phyloP scores from a whole-genome alignment of 2,329 filamentous ascomycete species.

The Colletotrichum orchidophilum region DNA sequence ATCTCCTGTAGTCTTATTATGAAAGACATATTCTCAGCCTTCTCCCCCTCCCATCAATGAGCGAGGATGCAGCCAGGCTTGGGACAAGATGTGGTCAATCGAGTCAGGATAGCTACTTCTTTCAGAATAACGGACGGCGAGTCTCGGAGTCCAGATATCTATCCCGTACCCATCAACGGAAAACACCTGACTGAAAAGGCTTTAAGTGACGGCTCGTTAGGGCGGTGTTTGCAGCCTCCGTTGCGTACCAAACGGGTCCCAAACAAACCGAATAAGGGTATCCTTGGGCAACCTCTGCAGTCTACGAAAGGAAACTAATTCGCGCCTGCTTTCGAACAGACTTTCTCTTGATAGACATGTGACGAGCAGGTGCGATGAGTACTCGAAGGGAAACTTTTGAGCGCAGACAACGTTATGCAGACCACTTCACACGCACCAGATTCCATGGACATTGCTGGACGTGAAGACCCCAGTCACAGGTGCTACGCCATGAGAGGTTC shows the following conservation, averaged over 20 bases:
- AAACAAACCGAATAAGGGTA: neutral
- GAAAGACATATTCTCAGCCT: no score
- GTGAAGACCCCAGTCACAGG: neutral
- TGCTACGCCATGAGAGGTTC: neutral
- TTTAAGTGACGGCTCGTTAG: neutral
- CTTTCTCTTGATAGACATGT: neutral
- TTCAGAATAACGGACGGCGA: neutral
- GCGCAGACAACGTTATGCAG: neutral
- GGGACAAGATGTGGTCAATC: no score
- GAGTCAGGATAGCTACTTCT: no score
- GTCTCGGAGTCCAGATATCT: neutral
- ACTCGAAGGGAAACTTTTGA: neutral
- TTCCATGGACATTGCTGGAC: neutral
- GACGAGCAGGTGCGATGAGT: neutral
- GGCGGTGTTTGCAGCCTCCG: conserved; percentile 13
- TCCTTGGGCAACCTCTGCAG: neutral
- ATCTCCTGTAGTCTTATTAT: no score
- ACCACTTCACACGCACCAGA: neutral
- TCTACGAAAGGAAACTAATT: neutral
- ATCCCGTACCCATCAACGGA: neutral
- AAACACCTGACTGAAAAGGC: neutral
- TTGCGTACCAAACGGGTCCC: conserved; percentile 1
- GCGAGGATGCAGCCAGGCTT: no score
- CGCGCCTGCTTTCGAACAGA: neutral
- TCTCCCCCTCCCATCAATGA: no score